A percentile compares a stretch with the other conserved stretches of the same genome.
These are phyloP conservation scores for Penicillium digitatum DNA, from an alignment of 2,329 filamentous ascomycete species.

Conservation along the genomic window DNA sequence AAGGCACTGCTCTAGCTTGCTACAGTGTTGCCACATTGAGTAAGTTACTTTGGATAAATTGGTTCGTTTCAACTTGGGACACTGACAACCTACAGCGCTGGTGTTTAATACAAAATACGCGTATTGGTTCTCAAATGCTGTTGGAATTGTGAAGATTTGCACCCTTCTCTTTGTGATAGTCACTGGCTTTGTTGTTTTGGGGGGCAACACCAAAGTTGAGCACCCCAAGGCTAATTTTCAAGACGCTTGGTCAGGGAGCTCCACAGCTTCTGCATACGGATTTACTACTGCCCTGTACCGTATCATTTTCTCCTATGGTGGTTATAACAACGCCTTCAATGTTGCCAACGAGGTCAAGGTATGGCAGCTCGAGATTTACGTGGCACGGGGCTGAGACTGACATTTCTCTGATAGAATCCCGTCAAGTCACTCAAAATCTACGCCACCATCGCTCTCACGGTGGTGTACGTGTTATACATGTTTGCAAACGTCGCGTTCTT, in stretches of 20 bases:
- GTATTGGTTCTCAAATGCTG: conserved; percentile 52
- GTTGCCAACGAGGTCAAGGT: conserved; percentile 58
- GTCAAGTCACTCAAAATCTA: conserved; percentile 46
- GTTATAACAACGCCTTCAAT: conserved; percentile 59
- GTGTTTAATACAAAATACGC: conserved; percentile 56
- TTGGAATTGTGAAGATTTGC: conserved; percentile 57
- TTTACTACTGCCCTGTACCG: conserved; percentile 56
- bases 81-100: conserved; percentile 32
- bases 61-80: neutral
- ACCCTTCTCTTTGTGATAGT: conserved; percentile 60
- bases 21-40: conserved; percentile 57
- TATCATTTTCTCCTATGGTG: conserved; percentile 56
- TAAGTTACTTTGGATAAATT: conserved; percentile 31
- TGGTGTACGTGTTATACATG: conserved; percentile 47
- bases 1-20: conserved; percentile 61
- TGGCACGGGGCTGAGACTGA: neutral
- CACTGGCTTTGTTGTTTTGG: conserved; percentile 59
- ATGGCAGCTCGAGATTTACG: neutral
- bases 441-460: conserved; percentile 1
- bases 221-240: conserved; percentile 54
- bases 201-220: conserved; percentile 49
- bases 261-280: conserved; percentile 43
- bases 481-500: conserved; percentile 60
- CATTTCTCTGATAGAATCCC: conserved; percentile 45
- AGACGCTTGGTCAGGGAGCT: conserved; percentile 52